Conservation (phyloP, 306 rosid species). For the Cucurbita maxima region DNA sequence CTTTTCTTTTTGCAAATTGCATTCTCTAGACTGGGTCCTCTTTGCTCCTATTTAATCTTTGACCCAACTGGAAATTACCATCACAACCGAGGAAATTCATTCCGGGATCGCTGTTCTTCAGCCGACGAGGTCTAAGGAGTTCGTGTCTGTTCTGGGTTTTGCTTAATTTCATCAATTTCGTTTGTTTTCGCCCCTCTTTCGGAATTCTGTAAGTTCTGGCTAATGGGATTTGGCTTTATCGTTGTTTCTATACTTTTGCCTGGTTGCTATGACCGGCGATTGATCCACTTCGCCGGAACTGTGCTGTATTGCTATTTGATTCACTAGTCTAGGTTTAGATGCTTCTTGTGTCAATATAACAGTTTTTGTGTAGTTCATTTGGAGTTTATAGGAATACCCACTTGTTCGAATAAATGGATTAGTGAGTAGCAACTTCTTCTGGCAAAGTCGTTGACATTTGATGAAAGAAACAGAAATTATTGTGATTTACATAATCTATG, state of each 20-base stretch:
- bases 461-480: background rate
- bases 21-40: background rate
- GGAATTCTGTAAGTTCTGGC: background rate
- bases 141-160: background rate
- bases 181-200: background rate
- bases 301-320: background rate
- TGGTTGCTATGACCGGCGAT: background rate
- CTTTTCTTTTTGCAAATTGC: background rate
- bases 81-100: background rate
- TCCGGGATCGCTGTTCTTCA: background rate
- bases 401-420: background rate
- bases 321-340: background rate
- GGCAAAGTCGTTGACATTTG: background rate
- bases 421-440: background rate
- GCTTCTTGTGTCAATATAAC: background rate
- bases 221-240: background rate
- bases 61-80: background rate
- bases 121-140: background rate
- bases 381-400: background rate
- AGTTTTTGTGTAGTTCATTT: background rate
- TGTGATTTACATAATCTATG: background rate
- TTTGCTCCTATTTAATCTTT: background rate
- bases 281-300: background rate
- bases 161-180: constrained; percentile 1
- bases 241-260: background rate